Conservation (phyloP, 805 yeast genomes). For the Danielia reshetovae region DNA sequence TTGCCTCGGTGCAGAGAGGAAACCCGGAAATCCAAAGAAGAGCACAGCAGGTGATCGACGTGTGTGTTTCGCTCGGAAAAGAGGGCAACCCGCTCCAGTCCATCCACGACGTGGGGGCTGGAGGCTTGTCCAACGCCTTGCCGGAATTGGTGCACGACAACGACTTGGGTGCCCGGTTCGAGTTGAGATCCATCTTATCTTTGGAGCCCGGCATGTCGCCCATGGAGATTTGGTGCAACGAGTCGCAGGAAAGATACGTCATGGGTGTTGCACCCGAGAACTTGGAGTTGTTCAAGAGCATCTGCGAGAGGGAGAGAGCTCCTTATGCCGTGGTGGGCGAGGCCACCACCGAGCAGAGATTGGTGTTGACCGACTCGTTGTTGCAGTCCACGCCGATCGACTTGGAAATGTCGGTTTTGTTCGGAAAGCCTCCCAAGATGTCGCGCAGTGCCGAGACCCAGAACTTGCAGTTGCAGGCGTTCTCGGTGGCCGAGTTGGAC, state of each 20-base stretch:
- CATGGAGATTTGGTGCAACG: slow-evolving; percentile 99
- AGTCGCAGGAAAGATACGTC: slow-evolving; percentile 97
- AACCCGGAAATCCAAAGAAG: slow-evolving; percentile 99
- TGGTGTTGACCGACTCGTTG: slow-evolving; percentile 74
- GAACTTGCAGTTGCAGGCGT: slow-evolving; percentile 47
- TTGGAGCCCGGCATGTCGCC: slow-evolving; percentile 99
- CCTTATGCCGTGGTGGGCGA: slow-evolving; percentile 94
- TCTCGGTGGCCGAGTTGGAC: slow-evolving; percentile 28
- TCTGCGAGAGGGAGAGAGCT: slow-evolving; percentile 94
- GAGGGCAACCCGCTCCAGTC: slow-evolving; percentile 76
- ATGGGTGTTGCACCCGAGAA: slow-evolving; percentile 84
- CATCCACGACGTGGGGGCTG: slow-evolving; percentile 99
- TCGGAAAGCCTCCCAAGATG: slow-evolving; percentile 97
- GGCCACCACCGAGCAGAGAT: slow-evolving; percentile 83
- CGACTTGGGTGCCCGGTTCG: slow-evolving; percentile 90
- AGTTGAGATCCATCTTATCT: slow-evolving; percentile 83
- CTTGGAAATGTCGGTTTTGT: slow-evolving; percentile 88
- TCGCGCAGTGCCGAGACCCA: slow-evolving; percentile 67
- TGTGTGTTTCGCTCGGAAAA: slow-evolving; percentile 80
- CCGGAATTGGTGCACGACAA: slow-evolving; percentile 98
- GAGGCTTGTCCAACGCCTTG: slow-evolving; percentile 94
- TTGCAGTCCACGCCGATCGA: slow-evolving; percentile 87
- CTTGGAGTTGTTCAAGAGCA: slow-evolving; percentile 62
- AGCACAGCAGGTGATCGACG: slow-evolving; percentile 96
- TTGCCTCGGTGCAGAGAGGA: slow-evolving; percentile 98